Base-by-base conservation (phyloP, 306 rosid genomes). In the Luffa acutangula region DNA sequence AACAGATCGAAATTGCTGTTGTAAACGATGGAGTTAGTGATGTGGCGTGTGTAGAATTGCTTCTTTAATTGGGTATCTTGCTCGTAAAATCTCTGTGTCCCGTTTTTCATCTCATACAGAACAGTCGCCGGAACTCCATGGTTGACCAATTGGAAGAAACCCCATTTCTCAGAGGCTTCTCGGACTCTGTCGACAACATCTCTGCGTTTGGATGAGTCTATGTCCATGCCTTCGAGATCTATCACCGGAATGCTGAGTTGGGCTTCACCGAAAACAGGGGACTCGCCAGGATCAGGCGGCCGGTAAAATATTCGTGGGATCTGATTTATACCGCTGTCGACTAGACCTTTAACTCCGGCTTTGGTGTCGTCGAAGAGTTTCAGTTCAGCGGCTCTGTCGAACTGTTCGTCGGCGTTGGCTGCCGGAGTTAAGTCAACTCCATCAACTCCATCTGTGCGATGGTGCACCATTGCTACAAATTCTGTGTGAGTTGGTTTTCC, bases 61-160 rank as follows among this genome's bases (percentile, higher is more conserved):
- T 85, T 87, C 85, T 83, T 85, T 66, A 79, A 63, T 59, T 85
- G 75, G 52, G 13, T 18, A 42, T 82, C 91, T 72, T 82, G 87
- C 79, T 86, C 88, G 41, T 86, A 80, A 74, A 88, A 88, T 58
- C 76, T 64, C 3, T 78, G 46, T 1, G 79, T 48, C 48, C 88
- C 88, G 2, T 80, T 65, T 20, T 85, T 79, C 83, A 87, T 85
- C 57, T 59, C 82, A 36, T 82, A 86, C 78, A 89, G 65, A 41
- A 86, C 37, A 43, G 10, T 39, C 4, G 12, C n/a, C 7, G 87
- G 69, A 45, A 87, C 54, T 37, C 81, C 93, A 83, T 87, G 93
- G 59, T 87, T 89, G 45, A 83, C 78, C 10, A 85, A 86, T 54
- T 86, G 89, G 84, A 89, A 87, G 77, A 89, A 89, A 0, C 91